A percentile compares a stretch with the other conserved stretches of the same genome.
Conservation (phyloP, 2,329 filamentous ascomycete genomes). For the Fusarium sp. region DNA sequence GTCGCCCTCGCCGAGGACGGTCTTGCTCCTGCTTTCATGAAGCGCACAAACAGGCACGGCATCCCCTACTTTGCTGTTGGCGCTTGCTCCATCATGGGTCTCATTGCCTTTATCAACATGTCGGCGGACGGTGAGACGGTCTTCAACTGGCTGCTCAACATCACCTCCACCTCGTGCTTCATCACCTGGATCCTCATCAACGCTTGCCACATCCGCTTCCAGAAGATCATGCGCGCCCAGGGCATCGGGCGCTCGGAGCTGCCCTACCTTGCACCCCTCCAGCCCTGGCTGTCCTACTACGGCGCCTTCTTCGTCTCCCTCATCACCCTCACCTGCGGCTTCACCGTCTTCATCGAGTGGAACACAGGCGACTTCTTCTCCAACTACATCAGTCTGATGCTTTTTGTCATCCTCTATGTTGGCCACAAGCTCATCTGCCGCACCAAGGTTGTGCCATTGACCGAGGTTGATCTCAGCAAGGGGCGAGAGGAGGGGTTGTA, state of each 20-base stretch:
- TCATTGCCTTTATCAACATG: slow-evolving; percentile 74
- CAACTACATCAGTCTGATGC: slow-evolving; percentile 69
- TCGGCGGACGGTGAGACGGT: slow-evolving; percentile 65
- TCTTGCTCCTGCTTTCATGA: slow-evolving; percentile 68
- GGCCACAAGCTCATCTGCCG: slow-evolving; percentile 66
- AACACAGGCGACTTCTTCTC: slow-evolving; percentile 68
- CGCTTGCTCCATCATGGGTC: slow-evolving; percentile 63
- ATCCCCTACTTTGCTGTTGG: slow-evolving; percentile 70
- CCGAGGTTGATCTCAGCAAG: slow-evolving; percentile 50
- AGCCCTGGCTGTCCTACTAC: slow-evolving; percentile 72
- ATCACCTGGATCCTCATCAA: slow-evolving; percentile 76
- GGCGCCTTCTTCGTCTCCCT: slow-evolving; percentile 71
- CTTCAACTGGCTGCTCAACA: slow-evolving; percentile 78
- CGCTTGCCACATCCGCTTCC: slow-evolving; percentile 71
- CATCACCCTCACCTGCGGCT: slow-evolving; percentile 74
- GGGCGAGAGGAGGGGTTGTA: slow-evolving; percentile 33
- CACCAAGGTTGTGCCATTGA: slow-evolving; percentile 50
- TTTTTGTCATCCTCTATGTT: slow-evolving; percentile 67
- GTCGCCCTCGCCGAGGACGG: slow-evolving; percentile 71
- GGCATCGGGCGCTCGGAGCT: slow-evolving; percentile 65
- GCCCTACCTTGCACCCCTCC: slow-evolving; percentile 68
- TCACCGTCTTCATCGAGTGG: slow-evolving; percentile 73
- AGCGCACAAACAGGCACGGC: slow-evolving; percentile 66
- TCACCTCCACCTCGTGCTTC: slow-evolving; percentile 73
- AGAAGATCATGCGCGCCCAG: slow-evolving; percentile 65